Conservation (phyloP, 768 basidiomycete genomes). For the Hortiboletus flavorubellus region DNA sequence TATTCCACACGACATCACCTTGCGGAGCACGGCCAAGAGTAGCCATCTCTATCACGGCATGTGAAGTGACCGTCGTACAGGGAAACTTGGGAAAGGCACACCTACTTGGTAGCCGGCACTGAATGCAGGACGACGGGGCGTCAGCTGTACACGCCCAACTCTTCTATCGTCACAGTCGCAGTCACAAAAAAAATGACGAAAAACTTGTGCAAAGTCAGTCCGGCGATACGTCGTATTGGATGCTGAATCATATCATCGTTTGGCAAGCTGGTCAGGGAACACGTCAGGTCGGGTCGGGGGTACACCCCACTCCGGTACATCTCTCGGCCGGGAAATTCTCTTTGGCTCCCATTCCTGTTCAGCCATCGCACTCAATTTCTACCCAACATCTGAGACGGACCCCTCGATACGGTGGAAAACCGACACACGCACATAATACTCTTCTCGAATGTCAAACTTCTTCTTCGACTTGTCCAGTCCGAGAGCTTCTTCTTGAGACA, state of each 20-base stretch:
- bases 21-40: not conserved
- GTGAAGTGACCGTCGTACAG: not conserved
- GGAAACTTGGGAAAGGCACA: not conserved
- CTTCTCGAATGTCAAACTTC: constrained; percentile 90
- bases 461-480: constrained; percentile 65
- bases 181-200: not conserved
- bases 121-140: not conserved
- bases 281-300: constrained; percentile 48
- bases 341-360: constrained; percentile 85
- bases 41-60: not conserved
- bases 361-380: constrained; percentile 60
- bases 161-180: not conserved
- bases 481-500: constrained; percentile 77
- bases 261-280: constrained; percentile 22
- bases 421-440: constrained; percentile 79
- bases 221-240: not conserved
- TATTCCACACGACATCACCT: not conserved
- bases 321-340: constrained; percentile 77
- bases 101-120: not conserved
- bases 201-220: not conserved
- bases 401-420: not conserved
- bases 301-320: constrained; percentile 93
- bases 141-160: not conserved
- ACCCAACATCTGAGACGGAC: not conserved
- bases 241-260: constrained; percentile 5